Base-by-base conservation (phyloP, 2,329 filamentous ascomycete genomes). In the Beauveria varroae region DNA sequence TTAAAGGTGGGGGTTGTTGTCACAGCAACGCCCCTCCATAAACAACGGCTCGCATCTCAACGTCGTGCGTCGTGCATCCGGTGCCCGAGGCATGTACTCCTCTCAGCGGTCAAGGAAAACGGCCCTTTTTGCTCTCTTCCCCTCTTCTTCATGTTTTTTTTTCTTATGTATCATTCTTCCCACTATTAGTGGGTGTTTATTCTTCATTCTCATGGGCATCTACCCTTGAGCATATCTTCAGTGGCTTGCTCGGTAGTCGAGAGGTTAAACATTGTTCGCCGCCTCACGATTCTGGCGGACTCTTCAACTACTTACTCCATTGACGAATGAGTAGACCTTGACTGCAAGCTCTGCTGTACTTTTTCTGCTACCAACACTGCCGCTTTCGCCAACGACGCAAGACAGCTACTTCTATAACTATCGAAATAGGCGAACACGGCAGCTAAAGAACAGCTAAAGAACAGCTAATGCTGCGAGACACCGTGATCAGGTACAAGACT, bases 1-100 rank as follows among this genome's bases (percentile, higher is more conserved):
- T 28, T 8, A 37, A n/a, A 47, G 47, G 57, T 26, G n/a, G 34
- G 22, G 46, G 62, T 67, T 56, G 64, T 67, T 53, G 51, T 62
- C 62, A 34, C 62, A 30, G 62, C 64, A 66, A 67, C 65, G 12
- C 61, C 63, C 64, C 64, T 61, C 65, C 61, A 65, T 65, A 65
- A 66, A 65, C 64, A 66, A 49, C 49, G 30, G 43, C 53, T 47
- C 24, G 24, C 62, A 61, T 54, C 46, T 44, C 43, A 20, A 22
- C 30, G 54, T 49, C 47, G 54, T 18, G 24, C 30, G 54, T 49
- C 47, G 54, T 18, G 24, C 20, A 46, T 22, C n/a, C 54, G 14
- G 14, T n/a, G 14, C 43, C 52, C 12, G 43, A 57, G 47, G 43
- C 28, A 43, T 49, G 26, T 57, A 20, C 43, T 40, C 43, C 24